Evolutionary conservation across 2,329 filamentous ascomycete genomes (phyloP).

Genomic region (Botrytis elliptica): DNA sequence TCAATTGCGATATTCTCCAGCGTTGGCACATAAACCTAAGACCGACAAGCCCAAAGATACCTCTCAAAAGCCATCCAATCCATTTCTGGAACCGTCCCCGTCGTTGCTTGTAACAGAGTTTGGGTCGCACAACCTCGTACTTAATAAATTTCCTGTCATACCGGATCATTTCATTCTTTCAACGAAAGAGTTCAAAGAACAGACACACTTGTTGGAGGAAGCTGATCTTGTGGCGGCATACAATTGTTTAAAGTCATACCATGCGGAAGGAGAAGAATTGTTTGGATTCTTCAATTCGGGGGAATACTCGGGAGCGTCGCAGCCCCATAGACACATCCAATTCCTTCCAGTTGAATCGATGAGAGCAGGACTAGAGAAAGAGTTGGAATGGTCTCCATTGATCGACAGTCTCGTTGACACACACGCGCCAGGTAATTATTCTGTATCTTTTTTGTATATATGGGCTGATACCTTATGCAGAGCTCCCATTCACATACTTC

Average conservation of each 20-base stretch:
- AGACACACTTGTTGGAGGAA: slow-evolving; percentile 61
- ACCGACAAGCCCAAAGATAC: slow-evolving; percentile 35
- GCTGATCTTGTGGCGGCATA: slow-evolving; percentile 61
- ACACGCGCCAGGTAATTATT: slow-evolving; percentile 24
- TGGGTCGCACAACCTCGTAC: slow-evolving; percentile 59
- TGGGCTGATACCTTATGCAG: slow-evolving; percentile 20
- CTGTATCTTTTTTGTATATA: too few relatives aligned
- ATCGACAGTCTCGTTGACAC: slow-evolving; percentile 42
- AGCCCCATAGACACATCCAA: slow-evolving; percentile 71
- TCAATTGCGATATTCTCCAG: slow-evolving; percentile 69
- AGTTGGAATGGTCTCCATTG: slow-evolving; percentile 50
- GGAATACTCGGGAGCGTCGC: slow-evolving; percentile 65
- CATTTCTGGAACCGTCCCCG: slow-evolving; percentile 60
- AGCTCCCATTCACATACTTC: slow-evolving; percentile 38
- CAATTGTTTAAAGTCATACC: slow-evolving; percentile 55
- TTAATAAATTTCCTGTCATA: slow-evolving; percentile 75
- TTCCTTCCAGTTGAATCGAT: slow-evolving; percentile 66
- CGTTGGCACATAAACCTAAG: slow-evolving; percentile 66
- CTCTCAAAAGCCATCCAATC: slow-evolving; percentile 50
- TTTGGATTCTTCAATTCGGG: slow-evolving; percentile 58
- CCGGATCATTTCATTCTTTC: slow-evolving; percentile 70
- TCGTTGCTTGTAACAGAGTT: slow-evolving; percentile 56
- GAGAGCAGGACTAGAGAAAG: slow-evolving; percentile 47
- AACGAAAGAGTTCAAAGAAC: slow-evolving; percentile 61
- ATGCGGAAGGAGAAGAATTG: slow-evolving; percentile 44